Conservation (phyloP, 352 stramenopile genomes). For the Elongisporangium anandrum region DNA sequence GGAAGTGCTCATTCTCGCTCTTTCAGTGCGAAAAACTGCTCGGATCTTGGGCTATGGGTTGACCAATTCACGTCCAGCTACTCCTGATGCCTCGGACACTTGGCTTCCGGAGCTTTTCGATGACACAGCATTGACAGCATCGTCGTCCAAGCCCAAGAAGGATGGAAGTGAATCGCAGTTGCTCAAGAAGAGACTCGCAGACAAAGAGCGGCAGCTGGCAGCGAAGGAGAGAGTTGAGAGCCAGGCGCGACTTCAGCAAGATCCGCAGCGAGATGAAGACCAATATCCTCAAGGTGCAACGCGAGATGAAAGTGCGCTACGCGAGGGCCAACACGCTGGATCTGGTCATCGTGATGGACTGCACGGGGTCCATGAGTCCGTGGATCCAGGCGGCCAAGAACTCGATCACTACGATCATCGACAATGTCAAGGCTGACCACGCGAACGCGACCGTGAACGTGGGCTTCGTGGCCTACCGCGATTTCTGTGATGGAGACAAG, state of each 20-base stretch:
- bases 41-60: too few species aligned
- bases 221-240: conserved; percentile 9
- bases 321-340: conserved; percentile 21
- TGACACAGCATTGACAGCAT: neutral
- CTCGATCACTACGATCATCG: conserved; percentile 27
- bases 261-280: conserved; percentile 17
- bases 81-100: neutral
- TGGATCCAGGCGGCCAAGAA: conserved; percentile 28
- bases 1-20: too few species aligned
- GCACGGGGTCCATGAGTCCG: conserved; percentile 26
- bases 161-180: neutral
- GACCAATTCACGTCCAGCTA: neutral
- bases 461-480: conserved; percentile 39
- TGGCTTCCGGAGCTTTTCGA: neutral
- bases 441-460: conserved; percentile 15
- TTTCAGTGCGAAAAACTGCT: too few species aligned
- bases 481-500: conserved; percentile 25
- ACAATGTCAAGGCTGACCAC: conserved; percentile 19
- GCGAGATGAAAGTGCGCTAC: conserved; percentile 13
- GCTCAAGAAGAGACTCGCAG: neutral
- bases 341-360: conserved; percentile 46
- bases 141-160: neutral
- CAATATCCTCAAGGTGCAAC: conserved; percentile 11
- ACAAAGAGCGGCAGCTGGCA: neutral
- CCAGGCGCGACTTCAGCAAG: conserved; percentile 11